Conservation (phyloP, 192 early-diverging fungal genomes). For the Ramicandelaber brevisporus region DNA sequence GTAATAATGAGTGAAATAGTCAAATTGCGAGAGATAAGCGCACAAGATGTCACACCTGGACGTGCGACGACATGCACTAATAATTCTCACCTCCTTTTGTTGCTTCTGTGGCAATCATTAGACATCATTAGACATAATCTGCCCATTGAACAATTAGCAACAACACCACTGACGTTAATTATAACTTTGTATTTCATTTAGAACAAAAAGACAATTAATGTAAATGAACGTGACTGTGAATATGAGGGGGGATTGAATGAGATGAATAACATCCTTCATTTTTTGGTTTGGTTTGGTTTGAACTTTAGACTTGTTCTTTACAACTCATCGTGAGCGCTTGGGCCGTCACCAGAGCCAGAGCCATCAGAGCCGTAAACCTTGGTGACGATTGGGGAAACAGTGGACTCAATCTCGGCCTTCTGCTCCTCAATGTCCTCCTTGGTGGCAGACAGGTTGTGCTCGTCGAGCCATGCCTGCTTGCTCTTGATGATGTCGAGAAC, state of each 20-base stretch:
- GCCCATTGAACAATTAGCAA: too few species aligned
- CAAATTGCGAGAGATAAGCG: too few species aligned
- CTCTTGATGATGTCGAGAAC: conserved; percentile 64
- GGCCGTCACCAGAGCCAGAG: conserved; percentile 6
- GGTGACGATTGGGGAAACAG: conserved; percentile 83
- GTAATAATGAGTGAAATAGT: too few species aligned
- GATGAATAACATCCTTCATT: not conserved
- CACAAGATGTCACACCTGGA: too few species aligned
- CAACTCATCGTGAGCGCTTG: conserved; percentile 20
- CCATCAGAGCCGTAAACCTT: conserved; percentile 60
- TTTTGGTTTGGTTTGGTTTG: not conserved
- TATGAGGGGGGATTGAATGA: not conserved
- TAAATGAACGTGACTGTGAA: not conserved
- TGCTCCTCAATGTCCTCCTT: conserved; percentile 98
- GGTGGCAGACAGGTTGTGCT: conserved; percentile 47
- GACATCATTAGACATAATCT: too few species aligned
- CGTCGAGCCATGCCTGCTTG: conserved; percentile 59
- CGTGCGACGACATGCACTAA: too few species aligned
- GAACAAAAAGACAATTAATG: not conserved
- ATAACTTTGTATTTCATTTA: not conserved
- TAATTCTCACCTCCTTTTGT: too few species aligned
- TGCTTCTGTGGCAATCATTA: too few species aligned
- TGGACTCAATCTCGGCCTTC: conserved; percentile 74
- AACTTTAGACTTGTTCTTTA: conserved; percentile 4
- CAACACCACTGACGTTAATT: too few species aligned